Conservation (phyloP, 306 rosid genomes). For the Abrus pulchellus region DNA sequence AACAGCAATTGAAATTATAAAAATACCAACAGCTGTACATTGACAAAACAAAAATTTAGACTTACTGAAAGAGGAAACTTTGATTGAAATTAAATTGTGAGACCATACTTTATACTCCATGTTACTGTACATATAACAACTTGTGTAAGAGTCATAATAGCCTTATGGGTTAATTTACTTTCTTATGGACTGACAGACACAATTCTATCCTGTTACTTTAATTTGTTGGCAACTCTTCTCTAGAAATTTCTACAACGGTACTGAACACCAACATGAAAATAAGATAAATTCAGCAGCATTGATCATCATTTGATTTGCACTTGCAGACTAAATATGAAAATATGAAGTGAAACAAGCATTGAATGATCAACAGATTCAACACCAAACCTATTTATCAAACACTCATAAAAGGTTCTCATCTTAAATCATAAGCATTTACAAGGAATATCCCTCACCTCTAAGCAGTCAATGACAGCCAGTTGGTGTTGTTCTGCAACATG, state of each 20-base stretch:
- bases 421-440: conserved; percentile 17
- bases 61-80: not conserved
- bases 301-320: conserved; percentile 32
- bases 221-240: not conserved
- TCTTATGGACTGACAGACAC: conserved; percentile 2
- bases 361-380: not conserved
- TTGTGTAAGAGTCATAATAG: not conserved
- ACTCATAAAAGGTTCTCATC: conserved; percentile 1
- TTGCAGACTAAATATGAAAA: not conserved
- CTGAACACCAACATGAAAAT: conserved; percentile 1
- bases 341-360: not conserved
- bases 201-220: not conserved
- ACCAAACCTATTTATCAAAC: conserved; percentile 10
- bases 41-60: not conserved
- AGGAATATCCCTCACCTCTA: conserved; percentile 74
- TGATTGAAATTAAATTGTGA: not conserved
- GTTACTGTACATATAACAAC: not conserved
- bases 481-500: conserved; percentile 95
- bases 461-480: conserved; percentile 97
- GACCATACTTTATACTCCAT: conserved; percentile 1
- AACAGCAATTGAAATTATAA: not conserved
- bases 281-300: not conserved
- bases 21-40: not conserved
- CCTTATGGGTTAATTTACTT: not conserved
- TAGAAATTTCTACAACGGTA: conserved; percentile 22